Conservation (phyloP, 1,284 basidiomycete species). For the Ganoderma multipileum region DNA sequence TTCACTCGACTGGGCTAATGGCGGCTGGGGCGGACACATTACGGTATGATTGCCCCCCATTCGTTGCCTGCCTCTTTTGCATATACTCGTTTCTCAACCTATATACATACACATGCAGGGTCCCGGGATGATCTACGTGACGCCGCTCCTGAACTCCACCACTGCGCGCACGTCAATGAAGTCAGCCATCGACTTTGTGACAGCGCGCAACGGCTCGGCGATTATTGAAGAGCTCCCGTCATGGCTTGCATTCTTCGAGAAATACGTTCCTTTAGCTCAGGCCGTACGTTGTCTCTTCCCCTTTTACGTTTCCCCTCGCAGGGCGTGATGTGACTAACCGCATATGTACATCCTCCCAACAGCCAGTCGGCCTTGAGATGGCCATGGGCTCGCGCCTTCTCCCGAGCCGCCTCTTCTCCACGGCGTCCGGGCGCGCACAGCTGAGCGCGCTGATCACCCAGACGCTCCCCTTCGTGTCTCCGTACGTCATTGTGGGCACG, state of each 20-base stretch:
- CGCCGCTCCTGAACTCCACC: constrained; percentile 20
- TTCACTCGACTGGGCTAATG: constrained; percentile 47
- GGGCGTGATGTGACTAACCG: constrained; percentile 4
- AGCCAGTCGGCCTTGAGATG: constrained; percentile 39
- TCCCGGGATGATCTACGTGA: constrained; percentile 23
- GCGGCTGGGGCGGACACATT: constrained; percentile 62
- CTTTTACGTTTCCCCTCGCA: background rate
- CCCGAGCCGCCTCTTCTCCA: constrained; percentile 38
- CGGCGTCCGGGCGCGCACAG: constrained; percentile 31
- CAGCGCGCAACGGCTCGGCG: constrained; percentile 39
- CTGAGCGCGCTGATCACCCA: constrained; percentile 37
- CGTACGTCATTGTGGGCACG: constrained; percentile 43
- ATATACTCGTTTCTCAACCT: background rate
- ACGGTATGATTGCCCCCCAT: constrained; percentile 34
- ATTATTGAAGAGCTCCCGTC: constrained; percentile 42
- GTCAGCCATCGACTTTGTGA: constrained; percentile 39
- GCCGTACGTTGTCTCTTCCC: constrained; percentile 30
- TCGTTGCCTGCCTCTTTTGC: background rate
- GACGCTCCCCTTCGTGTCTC: constrained; percentile 35
- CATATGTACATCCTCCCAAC: background rate
- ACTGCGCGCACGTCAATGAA: constrained; percentile 37
- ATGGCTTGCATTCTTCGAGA: constrained; percentile 43
- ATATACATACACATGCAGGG: constrained; percentile 11
- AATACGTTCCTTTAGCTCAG: constrained; percentile 38
- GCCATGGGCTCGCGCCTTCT: constrained; percentile 42